A percentile compares a stretch with the other conserved stretches of the same genome.
phyloP scores from a whole-genome alignment of 768 basidiomycete genomes.

The Termitomyces sp. region DNA sequence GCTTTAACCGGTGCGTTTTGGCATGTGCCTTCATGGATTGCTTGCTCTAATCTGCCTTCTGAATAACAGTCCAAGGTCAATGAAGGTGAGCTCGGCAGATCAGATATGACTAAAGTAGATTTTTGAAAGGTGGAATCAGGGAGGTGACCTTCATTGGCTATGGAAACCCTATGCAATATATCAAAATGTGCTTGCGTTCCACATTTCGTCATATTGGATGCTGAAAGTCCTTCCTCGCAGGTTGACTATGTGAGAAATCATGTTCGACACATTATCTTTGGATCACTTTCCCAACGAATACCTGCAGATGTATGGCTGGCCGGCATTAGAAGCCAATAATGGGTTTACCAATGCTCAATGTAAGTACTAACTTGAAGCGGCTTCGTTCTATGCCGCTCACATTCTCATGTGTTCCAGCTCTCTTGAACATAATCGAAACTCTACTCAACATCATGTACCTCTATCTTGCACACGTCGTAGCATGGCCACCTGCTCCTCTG shows the following conservation, averaged over 20 bases:
- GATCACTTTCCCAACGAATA: neutral
- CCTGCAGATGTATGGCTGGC: constrained; percentile 67
- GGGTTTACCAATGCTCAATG: constrained; percentile 89
- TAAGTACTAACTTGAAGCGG: constrained; percentile 28
- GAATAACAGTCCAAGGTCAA: constrained; percentile 68
- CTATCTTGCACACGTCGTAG: constrained; percentile 63
- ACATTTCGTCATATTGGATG: constrained; percentile 26
- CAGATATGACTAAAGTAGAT: neutral
- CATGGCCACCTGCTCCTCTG: constrained; percentile 65
- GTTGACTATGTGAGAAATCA: constrained; percentile 29
- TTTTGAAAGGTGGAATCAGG: constrained; percentile 29
- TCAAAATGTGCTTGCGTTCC: constrained; percentile 47
- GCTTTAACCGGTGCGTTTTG: constrained; percentile 64
- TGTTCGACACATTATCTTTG: neutral
- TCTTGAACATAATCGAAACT: constrained; percentile 79
- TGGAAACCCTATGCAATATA: constrained; percentile 84
- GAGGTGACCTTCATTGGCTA: constrained; percentile 89
- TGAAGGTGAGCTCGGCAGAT: constrained; percentile 41
- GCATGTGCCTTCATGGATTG: neutral
- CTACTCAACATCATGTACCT: constrained; percentile 71
- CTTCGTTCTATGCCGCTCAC: neutral
- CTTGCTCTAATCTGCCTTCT: neutral
- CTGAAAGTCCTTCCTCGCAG: constrained; percentile 13
- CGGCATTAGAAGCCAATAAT: constrained; percentile 57
- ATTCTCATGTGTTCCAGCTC: constrained; percentile 42